These are phyloP conservation scores for Lactuca sativa DNA, from an alignment of 129 eudicot species.

Conservation along the genomic window DNA sequence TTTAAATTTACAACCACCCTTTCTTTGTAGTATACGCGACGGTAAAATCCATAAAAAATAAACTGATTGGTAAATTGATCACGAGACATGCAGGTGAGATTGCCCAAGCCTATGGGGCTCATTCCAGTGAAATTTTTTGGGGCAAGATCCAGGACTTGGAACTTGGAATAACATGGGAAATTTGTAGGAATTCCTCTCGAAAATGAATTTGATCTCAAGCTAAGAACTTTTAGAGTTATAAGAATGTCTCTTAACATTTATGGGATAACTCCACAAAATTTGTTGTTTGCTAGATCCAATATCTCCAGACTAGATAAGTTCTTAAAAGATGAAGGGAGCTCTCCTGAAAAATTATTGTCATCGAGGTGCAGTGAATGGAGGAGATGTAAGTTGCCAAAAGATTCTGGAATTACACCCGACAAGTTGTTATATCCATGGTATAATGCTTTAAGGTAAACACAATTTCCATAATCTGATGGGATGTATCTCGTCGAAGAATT, in stretches of 20 bases:
- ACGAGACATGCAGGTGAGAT: conserved; percentile 38
- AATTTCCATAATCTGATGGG: conserved; percentile 32
- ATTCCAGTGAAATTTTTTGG: conserved; percentile 36
- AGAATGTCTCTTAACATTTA: conserved; percentile 38
- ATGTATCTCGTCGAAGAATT: conserved; percentile 39
- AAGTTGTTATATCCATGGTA: conserved; percentile 46
- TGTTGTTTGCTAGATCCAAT: conserved; percentile 43
- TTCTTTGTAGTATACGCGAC: conserved; percentile 46
- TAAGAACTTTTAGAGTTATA: conserved; percentile 37
- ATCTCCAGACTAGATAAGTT: conserved; percentile 46
- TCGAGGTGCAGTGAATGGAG: conserved; percentile 44
- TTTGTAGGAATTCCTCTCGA: conserved; percentile 31
- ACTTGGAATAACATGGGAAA: conserved; percentile 27
- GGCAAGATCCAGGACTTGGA: conserved; percentile 56
- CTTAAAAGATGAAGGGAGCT: conserved; percentile 35
- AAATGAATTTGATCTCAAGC: conserved; percentile 38
- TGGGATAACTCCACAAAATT: conserved; percentile 33
- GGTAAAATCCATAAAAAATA: conserved; percentile 36
- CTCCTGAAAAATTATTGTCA: conserved; percentile 41
- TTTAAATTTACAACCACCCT: conserved; percentile 36
- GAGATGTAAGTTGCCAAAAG: conserved; percentile 39
- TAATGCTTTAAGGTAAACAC: conserved; percentile 39
- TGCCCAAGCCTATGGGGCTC: conserved; percentile 37
- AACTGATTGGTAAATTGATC: conserved; percentile 26
- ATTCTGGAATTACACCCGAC: conserved; percentile 34